Conservation (phyloP, 345 rosid species). For the Turnera subulata region DNA sequence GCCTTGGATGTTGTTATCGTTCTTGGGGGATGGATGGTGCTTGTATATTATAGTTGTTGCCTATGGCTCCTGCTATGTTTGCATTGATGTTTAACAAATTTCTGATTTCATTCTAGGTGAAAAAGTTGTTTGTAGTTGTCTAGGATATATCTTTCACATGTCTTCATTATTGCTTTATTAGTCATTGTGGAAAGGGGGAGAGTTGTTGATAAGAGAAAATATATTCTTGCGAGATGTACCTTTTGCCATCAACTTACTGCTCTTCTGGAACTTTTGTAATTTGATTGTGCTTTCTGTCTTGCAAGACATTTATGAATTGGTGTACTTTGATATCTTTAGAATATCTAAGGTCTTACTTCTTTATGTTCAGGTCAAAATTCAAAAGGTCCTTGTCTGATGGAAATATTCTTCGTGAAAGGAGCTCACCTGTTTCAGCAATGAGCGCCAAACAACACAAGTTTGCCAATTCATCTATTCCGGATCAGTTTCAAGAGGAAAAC, state of each 20-base stretch:
- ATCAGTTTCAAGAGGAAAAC: slow-evolving; percentile 39
- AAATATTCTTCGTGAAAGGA: slow-evolving; percentile 56
- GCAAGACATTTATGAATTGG: slow-evolving; percentile 1
- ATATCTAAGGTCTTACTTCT: slow-evolving; percentile 3
- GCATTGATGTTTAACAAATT: slow-evolving; percentile 2
- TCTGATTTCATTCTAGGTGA: background rate
- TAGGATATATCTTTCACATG: slow-evolving; percentile 1
- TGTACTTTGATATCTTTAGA: too few species aligned
- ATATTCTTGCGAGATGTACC: background rate
- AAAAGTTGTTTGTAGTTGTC: slow-evolving; percentile 6
- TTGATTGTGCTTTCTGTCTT: background rate
- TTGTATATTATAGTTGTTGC: too few species aligned
- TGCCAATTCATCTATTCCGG: slow-evolving; percentile 39
- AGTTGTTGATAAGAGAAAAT: too few species aligned
- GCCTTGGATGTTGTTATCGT: too few species aligned
- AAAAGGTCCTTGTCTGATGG: slow-evolving; percentile 93
- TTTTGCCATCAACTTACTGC: background rate
- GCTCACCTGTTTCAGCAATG: slow-evolving; percentile 42
- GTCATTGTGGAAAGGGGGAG: too few species aligned
- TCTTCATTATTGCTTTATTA: too few species aligned
- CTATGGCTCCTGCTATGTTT: too few species aligned
- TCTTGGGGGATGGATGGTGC: too few species aligned
- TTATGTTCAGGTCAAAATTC: slow-evolving; percentile 56
- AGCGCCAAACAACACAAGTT: slow-evolving; percentile 43
- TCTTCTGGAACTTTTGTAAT: background rate